Percentiles rank a stretch among this genome's conserved stretches.
Evolutionary conservation across 2,329 filamentous ascomycete genomes (phyloP).

Genomic region (Penicillium sp.): DNA sequence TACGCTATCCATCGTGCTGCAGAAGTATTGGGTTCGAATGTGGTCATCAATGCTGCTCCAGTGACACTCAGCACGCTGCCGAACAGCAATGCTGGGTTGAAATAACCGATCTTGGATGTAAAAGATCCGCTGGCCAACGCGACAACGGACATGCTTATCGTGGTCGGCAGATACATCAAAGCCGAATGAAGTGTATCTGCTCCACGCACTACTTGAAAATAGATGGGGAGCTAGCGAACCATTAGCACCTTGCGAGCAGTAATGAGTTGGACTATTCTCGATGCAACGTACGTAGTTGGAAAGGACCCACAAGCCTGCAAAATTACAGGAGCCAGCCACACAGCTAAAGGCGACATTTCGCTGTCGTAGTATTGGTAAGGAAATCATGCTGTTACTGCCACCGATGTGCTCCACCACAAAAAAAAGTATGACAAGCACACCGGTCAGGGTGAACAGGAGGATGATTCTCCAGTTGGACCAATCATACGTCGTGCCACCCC

Average conservation of each 20-base stretch:
- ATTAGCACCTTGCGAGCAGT: not conserved
- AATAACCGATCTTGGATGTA: constrained; percentile 8
- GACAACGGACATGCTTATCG: not conserved
- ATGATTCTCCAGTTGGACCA: constrained; percentile 42
- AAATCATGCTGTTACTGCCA: constrained; percentile 43
- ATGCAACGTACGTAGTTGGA: constrained; percentile 10
- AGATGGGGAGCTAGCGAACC: constrained; percentile 9
- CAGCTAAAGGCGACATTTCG: constrained; percentile 28
- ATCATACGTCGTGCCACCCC: constrained; percentile 34
- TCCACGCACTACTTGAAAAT: constrained; percentile 13
- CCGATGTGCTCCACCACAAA: constrained; percentile 31
- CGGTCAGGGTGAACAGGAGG: constrained; percentile 43
- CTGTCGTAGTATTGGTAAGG: constrained; percentile 46
- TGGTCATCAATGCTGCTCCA: constrained; percentile 11
- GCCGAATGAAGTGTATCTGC: constrained; percentile 7
- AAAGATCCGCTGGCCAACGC: not conserved
- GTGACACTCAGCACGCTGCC: not conserved
- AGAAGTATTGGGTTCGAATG: constrained; percentile 15
- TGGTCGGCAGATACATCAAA: constrained; percentile 12
- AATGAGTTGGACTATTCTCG: not conserved
- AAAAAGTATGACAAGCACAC: constrained; percentile 33
- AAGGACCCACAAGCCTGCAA: not conserved
- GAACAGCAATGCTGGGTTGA: constrained; percentile 4
- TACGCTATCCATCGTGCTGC: constrained; percentile 24
- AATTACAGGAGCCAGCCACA: constrained; percentile 11